Evolutionary conservation across 1,284 basidiomycete species (phyloP).

Genomic region (Sanghuangporus weigelae): DNA sequence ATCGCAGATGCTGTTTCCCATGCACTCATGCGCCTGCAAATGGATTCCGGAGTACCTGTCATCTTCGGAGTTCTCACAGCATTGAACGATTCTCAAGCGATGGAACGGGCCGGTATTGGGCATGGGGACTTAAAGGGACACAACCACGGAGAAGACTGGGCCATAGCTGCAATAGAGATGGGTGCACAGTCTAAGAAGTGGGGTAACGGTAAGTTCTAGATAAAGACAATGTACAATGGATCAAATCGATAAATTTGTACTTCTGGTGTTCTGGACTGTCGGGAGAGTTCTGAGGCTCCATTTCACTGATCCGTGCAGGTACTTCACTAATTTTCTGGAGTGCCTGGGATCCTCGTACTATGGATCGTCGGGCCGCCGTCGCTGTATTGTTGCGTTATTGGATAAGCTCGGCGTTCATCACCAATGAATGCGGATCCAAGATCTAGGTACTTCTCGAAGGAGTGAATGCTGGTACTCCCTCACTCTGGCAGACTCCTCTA

Average conservation of each 20-base stretch:
- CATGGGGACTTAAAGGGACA: conserved; percentile 65
- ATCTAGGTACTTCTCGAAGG: no score
- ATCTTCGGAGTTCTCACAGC: conserved; percentile 96
- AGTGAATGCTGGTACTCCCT: no score
- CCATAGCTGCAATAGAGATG: conserved; percentile 91
- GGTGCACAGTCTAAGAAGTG: conserved; percentile 68
- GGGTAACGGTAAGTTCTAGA: conserved; percentile 66
- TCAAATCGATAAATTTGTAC: neutral
- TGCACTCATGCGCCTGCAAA: conserved; percentile 89
- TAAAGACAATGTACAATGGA: conserved; percentile 7
- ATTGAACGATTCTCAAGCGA: conserved; percentile 90
- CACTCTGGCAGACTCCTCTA: no score
- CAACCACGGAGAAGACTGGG: conserved; percentile 98
- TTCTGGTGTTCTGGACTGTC: neutral
- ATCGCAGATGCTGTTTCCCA: conserved; percentile 92
- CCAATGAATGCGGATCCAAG: no score
- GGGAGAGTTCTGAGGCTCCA: neutral
- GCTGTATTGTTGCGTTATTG: no score
- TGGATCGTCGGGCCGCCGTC: neutral
- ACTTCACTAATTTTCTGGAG: neutral
- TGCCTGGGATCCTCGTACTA: neutral
- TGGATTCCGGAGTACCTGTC: conserved; percentile 92
- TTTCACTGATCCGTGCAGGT: neutral
- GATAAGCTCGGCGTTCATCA: no score
- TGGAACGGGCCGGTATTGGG: conserved; percentile 85